A percentile compares a stretch with the other conserved stretches of the same genome.
phyloP scores from a whole-genome alignment of 768 basidiomycete genomes.

The Leucosporidium scottii region DNA sequence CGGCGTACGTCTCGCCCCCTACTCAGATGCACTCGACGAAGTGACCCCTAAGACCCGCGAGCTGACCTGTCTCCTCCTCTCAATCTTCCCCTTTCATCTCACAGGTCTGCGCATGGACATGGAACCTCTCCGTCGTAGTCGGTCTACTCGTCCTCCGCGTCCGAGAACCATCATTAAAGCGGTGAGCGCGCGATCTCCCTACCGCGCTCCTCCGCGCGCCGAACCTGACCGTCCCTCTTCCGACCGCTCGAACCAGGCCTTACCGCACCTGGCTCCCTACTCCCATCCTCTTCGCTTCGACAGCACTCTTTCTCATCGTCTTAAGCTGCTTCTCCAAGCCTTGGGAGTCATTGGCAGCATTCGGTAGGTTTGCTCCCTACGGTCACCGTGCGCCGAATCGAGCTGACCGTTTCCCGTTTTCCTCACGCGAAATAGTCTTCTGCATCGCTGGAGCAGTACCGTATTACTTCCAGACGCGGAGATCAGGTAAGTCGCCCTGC shows the following conservation, averaged over 20 bases:
- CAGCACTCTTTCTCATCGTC: constrained; percentile 78
- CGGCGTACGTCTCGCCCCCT: constrained; percentile 57
- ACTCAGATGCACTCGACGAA: too few relatives aligned
- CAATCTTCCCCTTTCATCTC: too few relatives aligned
- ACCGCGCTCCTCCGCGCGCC: too few relatives aligned
- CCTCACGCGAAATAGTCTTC: constrained; percentile 5
- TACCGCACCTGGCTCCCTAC: constrained; percentile 89
- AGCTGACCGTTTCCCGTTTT: neutral
- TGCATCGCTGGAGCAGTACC: constrained; percentile 24
- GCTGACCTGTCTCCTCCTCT: neutral
- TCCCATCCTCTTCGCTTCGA: constrained; percentile 79
- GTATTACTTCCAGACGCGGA: constrained; percentile 17
- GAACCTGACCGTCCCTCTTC: too few relatives aligned
- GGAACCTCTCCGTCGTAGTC: constrained; percentile 53
- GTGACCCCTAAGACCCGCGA: too few relatives aligned
- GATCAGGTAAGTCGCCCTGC: neutral
- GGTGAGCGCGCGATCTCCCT: too few relatives aligned
- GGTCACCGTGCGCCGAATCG: neutral
- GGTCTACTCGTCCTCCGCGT: constrained; percentile 79
- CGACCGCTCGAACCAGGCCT: constrained; percentile 52
- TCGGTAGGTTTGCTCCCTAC: constrained; percentile 47
- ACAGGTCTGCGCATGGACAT: constrained; percentile 40
- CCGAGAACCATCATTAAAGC: constrained; percentile 80
- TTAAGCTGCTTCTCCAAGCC: constrained; percentile 96
- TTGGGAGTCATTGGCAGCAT: constrained; percentile 72